Conservation (phyloP, 352 stramenopile species). For the Detonula confervacea region DNA sequence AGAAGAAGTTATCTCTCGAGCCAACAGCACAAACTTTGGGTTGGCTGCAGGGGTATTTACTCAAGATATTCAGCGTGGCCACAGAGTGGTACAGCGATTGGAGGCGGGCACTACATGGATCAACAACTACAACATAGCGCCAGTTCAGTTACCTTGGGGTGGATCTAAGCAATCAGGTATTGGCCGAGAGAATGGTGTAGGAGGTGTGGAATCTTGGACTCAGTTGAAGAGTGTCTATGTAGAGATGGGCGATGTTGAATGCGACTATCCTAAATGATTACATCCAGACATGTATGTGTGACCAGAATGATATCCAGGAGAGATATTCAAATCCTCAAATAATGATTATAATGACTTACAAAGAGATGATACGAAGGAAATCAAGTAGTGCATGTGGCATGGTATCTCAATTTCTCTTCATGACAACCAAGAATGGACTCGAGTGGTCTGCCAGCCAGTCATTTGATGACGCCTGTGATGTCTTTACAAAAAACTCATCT, state of each 20-base stretch:
- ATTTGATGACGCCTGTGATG: constrained; percentile 2
- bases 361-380: neutral
- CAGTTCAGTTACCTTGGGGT: constrained; percentile 89
- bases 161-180: constrained; percentile 92
- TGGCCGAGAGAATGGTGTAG: constrained; percentile 71
- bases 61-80: constrained; percentile 88
- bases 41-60: constrained; percentile 96
- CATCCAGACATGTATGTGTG: too few relatives aligned
- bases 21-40: constrained; percentile 91
- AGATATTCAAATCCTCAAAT: neutral
- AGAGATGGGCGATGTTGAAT: constrained; percentile 41
- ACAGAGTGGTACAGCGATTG: constrained; percentile 87
- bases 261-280: constrained; percentile 22
- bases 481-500: constrained; percentile 48
- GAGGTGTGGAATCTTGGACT: constrained; percentile 63
- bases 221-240: constrained; percentile 59
- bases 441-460: constrained; percentile 34
- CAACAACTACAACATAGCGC: constrained; percentile 92
- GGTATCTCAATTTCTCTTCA: constrained; percentile 13
- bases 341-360: neutral
- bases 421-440: constrained; percentile 44
- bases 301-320: too few relatives aligned
- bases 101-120: constrained; percentile 94
- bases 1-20: constrained; percentile 93
- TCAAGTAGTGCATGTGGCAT: too few relatives aligned